Percentiles rank a stretch among this genome's conserved stretches.
Conservation (phyloP, 306 rosid species). For the Malus sieversii region DNA sequence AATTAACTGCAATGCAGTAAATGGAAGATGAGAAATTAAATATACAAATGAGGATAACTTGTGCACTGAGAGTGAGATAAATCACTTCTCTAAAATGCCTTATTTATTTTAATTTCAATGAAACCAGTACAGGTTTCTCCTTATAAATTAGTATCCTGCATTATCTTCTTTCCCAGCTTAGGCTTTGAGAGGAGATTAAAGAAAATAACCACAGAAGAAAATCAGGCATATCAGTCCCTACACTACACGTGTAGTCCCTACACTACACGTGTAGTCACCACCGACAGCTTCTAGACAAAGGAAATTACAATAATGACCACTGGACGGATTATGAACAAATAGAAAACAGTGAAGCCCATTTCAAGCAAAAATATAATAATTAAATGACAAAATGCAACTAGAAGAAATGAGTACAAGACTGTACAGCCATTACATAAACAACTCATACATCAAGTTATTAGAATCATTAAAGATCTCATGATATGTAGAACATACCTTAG, state of each 20-base stretch:
- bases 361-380: background rate
- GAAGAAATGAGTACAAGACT: background rate
- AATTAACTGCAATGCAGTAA: background rate
- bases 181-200: background rate
- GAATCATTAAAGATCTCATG: conserved; percentile 14
- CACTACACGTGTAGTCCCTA: background rate
- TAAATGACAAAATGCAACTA: background rate
- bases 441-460: background rate
- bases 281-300: background rate
- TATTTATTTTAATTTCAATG: background rate
- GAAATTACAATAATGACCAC: background rate
- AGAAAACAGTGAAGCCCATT: background rate
- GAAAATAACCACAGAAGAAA: background rate
- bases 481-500: conserved; percentile 58
- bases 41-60: background rate
- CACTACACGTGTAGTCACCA: background rate
- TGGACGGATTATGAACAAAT: background rate
- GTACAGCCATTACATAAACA: background rate
- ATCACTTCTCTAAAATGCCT: background rate
- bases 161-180: background rate
- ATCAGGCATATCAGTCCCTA: background rate
- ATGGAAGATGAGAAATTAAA: background rate
- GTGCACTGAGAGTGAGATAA: background rate
- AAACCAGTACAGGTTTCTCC: background rate
- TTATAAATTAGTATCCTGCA: background rate